Evolutionary conservation across 1,284 basidiomycete species (phyloP), one percentile per base, ranked within the genome.

Genomic region (Phlebopus sp.): DNA sequence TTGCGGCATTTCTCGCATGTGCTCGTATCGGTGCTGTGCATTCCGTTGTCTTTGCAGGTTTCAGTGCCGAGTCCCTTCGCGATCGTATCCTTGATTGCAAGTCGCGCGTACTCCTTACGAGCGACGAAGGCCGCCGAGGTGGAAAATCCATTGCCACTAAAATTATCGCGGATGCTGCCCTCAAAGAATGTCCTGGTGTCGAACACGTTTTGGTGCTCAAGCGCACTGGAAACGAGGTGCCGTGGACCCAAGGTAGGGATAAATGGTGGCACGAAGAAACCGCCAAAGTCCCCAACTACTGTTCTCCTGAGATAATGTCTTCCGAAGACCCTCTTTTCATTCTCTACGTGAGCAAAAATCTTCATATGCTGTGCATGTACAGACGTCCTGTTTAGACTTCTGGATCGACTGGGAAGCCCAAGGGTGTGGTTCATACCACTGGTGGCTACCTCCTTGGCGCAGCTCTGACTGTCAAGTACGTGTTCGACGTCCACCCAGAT

Each of bases 21-120:
- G 95, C 96, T 5, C 88, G 96, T 59, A 92, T 99, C 61, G 97
- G 96, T 45, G 96, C 97, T 21, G 78, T 99, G 47, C 97, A 99
- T 76, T 97, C 93, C n/a, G 96, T 98, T 63, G 87, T 99, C 55
- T 99, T 99, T 62, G 96, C 96, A 42, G 96, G 97, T 13, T 99
- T 99, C 78, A 93, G 89, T 8, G 86, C 95, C n/a, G 97, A 98
- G 71, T 91, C 91, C 9, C 84, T 99, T 47, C 84, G 96, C 44
- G 97, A 98, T 71, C 87, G 97, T 52, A 82, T 95, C 35, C 80
- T 85, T 50, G 97, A 99, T 71, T 97, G 95, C 74, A 79, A 81
- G 59, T 92, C 86, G 31, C 83, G 85, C 47, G 92, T 99, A 9
- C 77, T 99, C 54, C 93, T 99, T 66, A 99, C 97, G 11, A 87